phyloP scores from a whole-genome alignment of 148 eudicot genomes.

The Rhododendron kiyosumense region DNA sequence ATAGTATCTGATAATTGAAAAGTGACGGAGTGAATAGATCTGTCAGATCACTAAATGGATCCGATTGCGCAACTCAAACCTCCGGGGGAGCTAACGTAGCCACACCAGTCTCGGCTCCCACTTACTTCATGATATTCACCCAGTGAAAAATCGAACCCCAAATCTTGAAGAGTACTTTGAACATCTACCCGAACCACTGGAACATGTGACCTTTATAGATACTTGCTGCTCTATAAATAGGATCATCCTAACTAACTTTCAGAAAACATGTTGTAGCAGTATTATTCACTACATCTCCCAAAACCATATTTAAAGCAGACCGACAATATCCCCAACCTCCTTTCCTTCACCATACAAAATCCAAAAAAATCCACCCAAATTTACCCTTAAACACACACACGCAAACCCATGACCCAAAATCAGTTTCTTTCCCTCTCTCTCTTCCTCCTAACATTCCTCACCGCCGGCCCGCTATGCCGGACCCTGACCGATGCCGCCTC shows the following conservation, averaged over 20 bases:
- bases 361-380: background rate
- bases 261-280: no score
- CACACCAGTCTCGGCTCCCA: no score
- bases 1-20: background rate
- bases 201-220: no score
- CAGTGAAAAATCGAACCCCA: accelerated
- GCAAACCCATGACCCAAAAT: background rate
- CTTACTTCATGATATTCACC: no score
- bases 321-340: background rate
- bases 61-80: accelerated
- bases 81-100: no score
- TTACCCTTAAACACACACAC: background rate
- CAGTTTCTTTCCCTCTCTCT: background rate
- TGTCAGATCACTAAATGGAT: no score
- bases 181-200: accelerated
- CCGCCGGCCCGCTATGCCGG: background rate
- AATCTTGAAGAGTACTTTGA: accelerated
- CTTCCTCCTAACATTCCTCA: background rate
- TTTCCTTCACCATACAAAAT: background rate
- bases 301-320: background rate
- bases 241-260: background rate
- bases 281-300: background rate
- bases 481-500: background rate
- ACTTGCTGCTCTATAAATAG: background rate
- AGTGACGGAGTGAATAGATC: background rate